Evolutionary conservation across 768 basidiomycete genomes (phyloP).

Genomic region (Strobilomyces dryophilus): DNA sequence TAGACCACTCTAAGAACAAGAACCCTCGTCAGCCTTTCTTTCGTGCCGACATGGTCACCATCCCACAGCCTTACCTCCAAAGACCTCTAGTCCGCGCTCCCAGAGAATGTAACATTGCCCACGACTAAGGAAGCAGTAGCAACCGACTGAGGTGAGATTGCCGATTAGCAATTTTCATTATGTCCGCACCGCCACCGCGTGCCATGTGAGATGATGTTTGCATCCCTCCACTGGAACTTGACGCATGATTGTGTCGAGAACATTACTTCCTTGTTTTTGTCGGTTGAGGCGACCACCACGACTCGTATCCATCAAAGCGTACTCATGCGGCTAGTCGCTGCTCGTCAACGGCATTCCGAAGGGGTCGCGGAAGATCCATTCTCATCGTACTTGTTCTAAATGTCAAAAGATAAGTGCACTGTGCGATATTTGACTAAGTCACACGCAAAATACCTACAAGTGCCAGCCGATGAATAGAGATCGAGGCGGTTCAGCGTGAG

Average conservation of each 20-base stretch:
- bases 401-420: not conserved
- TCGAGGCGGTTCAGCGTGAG: not conserved
- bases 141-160: conserved; percentile 27
- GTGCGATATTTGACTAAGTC: not conserved
- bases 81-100: conserved; percentile 17
- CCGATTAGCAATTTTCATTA: conserved; percentile 26
- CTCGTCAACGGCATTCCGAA: conserved; percentile 12
- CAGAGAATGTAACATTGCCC: conserved; percentile 27
- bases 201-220: conserved; percentile 23
- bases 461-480: conserved; percentile 7
- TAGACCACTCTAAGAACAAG: conserved; percentile 10
- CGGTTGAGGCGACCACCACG: not conserved
- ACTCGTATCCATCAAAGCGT: conserved; percentile 6
- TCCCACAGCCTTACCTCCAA: conserved; percentile 16
- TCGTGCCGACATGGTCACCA: conserved; percentile 10
- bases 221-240: conserved; percentile 11
- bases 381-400: conserved; percentile 3
- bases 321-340: conserved; percentile 6
- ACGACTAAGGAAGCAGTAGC: conserved; percentile 21
- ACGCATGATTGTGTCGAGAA: conserved; percentile 19
- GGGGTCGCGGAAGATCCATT: conserved; percentile 14
- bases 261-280: conserved; percentile 1
- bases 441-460: conserved; percentile 5
- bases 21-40: conserved; percentile 1
- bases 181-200: conserved; percentile 25